Percentiles rank a stretch among this genome's conserved stretches.
Conservation (phyloP, 345 rosid genomes). For the Salix brachista region DNA sequence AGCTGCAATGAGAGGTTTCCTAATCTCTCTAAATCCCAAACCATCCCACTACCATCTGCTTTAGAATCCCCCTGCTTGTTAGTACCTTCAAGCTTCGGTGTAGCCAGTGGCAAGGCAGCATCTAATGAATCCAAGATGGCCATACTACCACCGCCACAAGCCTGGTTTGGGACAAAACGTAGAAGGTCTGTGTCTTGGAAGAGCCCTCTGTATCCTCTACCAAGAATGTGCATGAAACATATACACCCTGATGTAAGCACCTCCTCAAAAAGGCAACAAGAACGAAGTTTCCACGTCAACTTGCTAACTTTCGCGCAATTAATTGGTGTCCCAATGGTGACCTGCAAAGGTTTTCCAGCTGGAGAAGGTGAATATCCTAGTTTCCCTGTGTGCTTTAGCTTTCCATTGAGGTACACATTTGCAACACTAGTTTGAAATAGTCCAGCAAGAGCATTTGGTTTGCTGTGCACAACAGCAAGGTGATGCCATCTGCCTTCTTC, state of each 20-base stretch:
- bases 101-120: conserved; percentile 63
- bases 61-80: conserved; percentile 71
- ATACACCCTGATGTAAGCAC: conserved; percentile 94
- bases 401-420: conserved; percentile 91
- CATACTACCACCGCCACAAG: conserved; percentile 99
- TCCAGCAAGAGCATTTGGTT: conserved; percentile 99
- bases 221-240: conserved; percentile 96
- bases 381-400: conserved; percentile 93
- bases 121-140: conserved; percentile 93
- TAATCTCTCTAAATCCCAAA: conserved; percentile 95
- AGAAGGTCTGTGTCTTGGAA: conserved; percentile 92
- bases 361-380: conserved; percentile 99
- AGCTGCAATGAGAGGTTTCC: conserved; percentile 83
- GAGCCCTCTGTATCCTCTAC: conserved; percentile 96
- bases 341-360: conserved; percentile 87
- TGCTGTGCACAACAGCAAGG: conserved; percentile 98
- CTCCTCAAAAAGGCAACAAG: conserved; percentile 98
- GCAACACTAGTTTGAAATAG: conserved; percentile 98
- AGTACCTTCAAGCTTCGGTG: conserved; percentile 63
- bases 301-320: conserved; percentile 75
- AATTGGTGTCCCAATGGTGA: conserved; percentile 83
- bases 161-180: conserved; percentile 95
- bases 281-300: conserved; percentile 87
- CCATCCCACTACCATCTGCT: conserved; percentile 97
- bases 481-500: conserved; percentile 99